Evolutionary conservation across 768 basidiomycete genomes (phyloP).

Genomic region (Suillus weaverae): DNA sequence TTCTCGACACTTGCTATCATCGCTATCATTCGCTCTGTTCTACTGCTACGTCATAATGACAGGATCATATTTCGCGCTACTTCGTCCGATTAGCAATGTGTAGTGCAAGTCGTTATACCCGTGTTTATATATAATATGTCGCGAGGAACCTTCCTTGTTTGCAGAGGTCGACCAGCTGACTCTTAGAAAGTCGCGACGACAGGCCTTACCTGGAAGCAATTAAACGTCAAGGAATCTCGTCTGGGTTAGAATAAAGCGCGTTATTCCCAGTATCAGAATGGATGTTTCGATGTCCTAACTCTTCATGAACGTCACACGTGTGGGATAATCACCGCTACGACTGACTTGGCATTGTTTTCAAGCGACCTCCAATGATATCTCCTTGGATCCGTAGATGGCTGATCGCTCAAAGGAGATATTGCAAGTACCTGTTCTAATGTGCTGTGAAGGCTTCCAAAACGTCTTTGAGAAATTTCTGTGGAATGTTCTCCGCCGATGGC

Average conservation of each 20-base stretch:
- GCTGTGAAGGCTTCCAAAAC: not conserved
- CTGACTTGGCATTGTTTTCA: not conserved
- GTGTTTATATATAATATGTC: not conserved
- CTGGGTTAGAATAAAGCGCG: not conserved
- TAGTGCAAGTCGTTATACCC: not conserved
- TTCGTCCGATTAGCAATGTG: not conserved
- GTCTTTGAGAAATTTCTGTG: not conserved
- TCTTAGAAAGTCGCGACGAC: not conserved
- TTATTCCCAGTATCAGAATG: not conserved
- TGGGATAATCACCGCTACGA: not conserved
- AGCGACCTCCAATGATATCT: not conserved
- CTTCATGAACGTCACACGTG: not conserved
- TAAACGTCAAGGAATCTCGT: not conserved
- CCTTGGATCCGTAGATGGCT: not conserved
- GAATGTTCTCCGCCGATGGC: not conserved
- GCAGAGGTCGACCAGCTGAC: not conserved
- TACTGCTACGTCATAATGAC: not conserved
- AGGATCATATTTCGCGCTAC: not conserved
- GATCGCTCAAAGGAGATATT: not conserved
- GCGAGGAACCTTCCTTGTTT: not conserved
- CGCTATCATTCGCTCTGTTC: not conserved
- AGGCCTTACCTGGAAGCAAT: not conserved
- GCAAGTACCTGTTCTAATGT: not conserved
- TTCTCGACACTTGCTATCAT: not conserved
- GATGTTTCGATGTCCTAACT: not conserved